Conservation (phyloP, 2,329 filamentous ascomycete species). For the Phialophora tarda region DNA sequence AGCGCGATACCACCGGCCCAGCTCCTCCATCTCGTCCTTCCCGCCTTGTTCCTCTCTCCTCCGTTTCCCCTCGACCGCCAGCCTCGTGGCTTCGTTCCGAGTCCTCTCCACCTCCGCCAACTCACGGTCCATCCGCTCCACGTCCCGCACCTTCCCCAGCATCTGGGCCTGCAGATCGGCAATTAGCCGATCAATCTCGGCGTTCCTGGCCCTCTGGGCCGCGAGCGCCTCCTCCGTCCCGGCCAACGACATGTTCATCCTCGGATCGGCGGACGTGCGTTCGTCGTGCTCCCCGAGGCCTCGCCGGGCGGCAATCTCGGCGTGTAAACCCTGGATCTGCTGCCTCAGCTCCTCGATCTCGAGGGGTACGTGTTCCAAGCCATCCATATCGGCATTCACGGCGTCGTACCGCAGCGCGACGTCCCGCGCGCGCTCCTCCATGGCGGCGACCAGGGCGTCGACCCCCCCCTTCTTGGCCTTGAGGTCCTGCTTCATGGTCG, state of each 20-base stretch:
- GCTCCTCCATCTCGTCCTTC: conserved; percentile 54
- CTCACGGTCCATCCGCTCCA: conserved; percentile 54
- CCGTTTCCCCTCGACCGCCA: conserved; percentile 54
- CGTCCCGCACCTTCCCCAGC: conserved; percentile 51
- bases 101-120: conserved; percentile 51
- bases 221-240: conserved; percentile 49
- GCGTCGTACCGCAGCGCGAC: conserved; percentile 61
- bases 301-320: conserved; percentile 47
- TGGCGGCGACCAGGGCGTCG: conserved; percentile 70
- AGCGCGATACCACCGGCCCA: conserved; percentile 54
- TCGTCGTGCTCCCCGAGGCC: conserved; percentile 1
- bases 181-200: conserved; percentile 51
- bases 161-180: conserved; percentile 51
- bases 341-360: conserved; percentile 51
- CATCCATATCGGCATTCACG: conserved; percentile 53
- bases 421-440: conserved; percentile 72
- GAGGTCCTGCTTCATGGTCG: conserved; percentile 73
- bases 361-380: conserved; percentile 49
- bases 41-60: conserved; percentile 51
- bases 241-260: conserved; percentile 39
- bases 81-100: conserved; percentile 52
- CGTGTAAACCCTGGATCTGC: conserved; percentile 51
- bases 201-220: conserved; percentile 50
- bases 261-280: conserved; percentile 24
- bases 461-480: conserved; percentile 83